Percentiles rank a stretch among this genome's conserved stretches.
Conservation (phyloP, 495 filamentous ascomycete genomes). For the Xylaria telfairii region DNA sequence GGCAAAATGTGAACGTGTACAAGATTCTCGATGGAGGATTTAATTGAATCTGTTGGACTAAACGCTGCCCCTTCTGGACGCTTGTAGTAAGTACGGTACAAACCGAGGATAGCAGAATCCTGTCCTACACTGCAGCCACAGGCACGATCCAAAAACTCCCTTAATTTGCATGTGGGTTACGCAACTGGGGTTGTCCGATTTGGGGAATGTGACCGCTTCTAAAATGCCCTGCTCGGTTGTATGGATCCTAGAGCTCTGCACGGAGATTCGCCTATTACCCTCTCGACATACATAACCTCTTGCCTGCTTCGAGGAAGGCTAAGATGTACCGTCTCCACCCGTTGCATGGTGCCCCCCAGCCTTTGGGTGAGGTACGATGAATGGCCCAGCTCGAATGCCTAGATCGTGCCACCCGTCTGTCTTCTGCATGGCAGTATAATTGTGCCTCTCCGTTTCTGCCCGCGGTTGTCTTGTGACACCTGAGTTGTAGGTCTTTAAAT, state of each 20-base stretch:
- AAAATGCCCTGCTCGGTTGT: background rate
- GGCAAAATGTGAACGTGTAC: background rate
- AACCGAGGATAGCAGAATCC: background rate
- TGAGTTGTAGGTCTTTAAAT: constrained; percentile 16
- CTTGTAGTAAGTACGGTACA: too few relatives aligned
- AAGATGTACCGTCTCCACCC: background rate
- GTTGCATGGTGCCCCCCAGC: constrained; percentile 5
- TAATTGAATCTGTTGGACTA: background rate
- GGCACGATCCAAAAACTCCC: constrained; percentile 1
- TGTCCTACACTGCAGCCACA: background rate
- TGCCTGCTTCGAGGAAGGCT: background rate
- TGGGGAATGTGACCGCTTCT: constrained; percentile 14
- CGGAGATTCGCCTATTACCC: background rate
- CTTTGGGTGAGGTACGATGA: background rate
- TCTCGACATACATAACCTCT: constrained; percentile 1
- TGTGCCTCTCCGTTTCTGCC: background rate
- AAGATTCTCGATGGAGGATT: background rate
- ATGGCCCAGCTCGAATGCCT: constrained; percentile 1
- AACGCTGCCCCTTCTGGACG: background rate
- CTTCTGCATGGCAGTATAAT: background rate
- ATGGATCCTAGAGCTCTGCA: background rate
- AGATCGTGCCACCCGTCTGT: background rate
- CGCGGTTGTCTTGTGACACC: background rate
- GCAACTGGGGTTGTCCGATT: constrained; percentile 13
- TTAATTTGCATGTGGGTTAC: background rate